Evolutionary conservation across 2,329 filamentous ascomycete genomes (phyloP).

Genomic region (Fusarium vanettenii): DNA sequence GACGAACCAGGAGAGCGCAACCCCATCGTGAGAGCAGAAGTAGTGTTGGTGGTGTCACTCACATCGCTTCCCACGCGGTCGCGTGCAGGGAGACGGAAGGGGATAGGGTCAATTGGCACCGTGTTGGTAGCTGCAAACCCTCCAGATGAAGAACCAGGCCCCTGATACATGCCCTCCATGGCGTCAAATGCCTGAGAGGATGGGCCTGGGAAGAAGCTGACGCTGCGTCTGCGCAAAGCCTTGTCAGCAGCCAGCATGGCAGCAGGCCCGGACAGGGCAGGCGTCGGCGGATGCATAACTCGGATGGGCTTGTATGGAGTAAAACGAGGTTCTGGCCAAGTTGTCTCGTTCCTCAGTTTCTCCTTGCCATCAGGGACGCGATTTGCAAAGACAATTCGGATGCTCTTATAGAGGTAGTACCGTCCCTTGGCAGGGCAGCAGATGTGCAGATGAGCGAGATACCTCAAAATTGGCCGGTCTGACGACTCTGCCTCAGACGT

Average conservation of each 20-base stretch:
- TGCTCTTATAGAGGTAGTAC: constrained; percentile 90
- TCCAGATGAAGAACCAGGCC: constrained; percentile 21
- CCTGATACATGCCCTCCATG: constrained; percentile 45
- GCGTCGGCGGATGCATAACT: constrained; percentile 59
- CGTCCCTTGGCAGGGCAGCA: constrained; percentile 86
- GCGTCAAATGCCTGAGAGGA: constrained; percentile 49
- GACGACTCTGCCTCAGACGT: constrained; percentile 40
- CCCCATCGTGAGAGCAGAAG: constrained; percentile 33
- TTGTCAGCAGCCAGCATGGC: constrained; percentile 69
- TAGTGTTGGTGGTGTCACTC: constrained; percentile 45
- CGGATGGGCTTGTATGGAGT: constrained; percentile 81
- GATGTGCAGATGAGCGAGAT: constrained; percentile 92
- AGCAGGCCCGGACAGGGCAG: constrained; percentile 53
- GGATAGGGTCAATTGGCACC: constrained; percentile 61
- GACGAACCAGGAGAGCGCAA: constrained; percentile 44
- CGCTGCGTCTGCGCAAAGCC: constrained; percentile 67
- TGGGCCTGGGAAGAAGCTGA: constrained; percentile 57
- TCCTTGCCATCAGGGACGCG: constrained; percentile 96
- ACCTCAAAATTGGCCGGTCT: constrained; percentile 81
- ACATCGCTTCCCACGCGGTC: constrained; percentile 48
- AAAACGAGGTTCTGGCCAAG: constrained; percentile 88
- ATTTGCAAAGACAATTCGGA: constrained; percentile 96
- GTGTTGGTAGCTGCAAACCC: constrained; percentile 46
- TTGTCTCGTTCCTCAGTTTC: constrained; percentile 88
- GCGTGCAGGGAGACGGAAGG: constrained; percentile 56